Percentiles rank a stretch among this genome's conserved stretches.
Conservation (phyloP, 148 eudicot genomes). For the Euryodendron excelsum region DNA sequence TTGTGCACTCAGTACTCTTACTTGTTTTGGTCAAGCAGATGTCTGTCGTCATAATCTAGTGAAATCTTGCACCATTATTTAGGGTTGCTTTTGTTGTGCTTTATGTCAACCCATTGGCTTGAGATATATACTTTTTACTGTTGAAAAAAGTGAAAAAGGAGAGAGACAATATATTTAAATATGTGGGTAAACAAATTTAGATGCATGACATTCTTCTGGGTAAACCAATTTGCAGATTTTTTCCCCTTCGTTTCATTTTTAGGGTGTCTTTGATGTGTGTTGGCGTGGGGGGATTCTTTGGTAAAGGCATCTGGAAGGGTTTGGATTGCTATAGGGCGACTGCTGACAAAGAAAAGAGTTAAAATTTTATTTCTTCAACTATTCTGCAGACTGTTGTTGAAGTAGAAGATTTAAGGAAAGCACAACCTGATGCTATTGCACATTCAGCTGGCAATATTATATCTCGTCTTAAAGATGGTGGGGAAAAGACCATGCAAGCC, state of each 20-base stretch:
- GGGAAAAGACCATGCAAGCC: constrained; percentile 85
- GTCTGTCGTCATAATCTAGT: background rate
- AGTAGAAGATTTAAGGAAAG: constrained; percentile 79
- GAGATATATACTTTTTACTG: background rate
- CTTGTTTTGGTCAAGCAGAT: background rate
- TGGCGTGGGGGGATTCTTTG: no score
- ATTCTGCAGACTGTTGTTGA: constrained; percentile 66
- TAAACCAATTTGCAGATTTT: no score
- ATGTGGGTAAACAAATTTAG: no score
- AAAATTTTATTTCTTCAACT: constrained; percentile 3
- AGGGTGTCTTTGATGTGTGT: no score
- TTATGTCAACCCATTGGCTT: background rate
- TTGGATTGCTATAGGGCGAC: no score
- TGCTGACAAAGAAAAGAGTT: no score
- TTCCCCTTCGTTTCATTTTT: no score
- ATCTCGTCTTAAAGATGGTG: constrained; percentile 84
- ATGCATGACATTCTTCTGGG: no score
- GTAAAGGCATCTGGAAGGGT: no score
- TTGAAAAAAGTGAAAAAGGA: background rate
- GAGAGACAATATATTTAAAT: no score
- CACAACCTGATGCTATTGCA: constrained; percentile 90
- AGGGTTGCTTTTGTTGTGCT: background rate
- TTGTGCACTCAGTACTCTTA: background rate
- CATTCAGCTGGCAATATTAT: constrained; percentile 92
- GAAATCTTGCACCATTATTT: background rate